Evolutionary conservation across 2,329 filamentous ascomycete genomes (phyloP).

Genomic region (Amauroascus verrucosus): DNA sequence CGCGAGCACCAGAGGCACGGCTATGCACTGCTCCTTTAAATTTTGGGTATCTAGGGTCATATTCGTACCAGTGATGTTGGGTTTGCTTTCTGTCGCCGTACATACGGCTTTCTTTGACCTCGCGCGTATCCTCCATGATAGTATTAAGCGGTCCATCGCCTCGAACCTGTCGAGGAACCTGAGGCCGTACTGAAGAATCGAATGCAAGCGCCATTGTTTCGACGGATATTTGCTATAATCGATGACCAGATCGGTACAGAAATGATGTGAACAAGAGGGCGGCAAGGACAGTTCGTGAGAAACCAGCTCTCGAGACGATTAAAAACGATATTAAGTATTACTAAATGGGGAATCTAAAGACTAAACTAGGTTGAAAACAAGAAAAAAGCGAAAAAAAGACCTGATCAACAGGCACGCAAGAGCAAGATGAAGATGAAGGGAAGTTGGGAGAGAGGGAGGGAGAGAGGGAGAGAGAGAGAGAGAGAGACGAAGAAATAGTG

Average conservation of each 20-base stretch:
- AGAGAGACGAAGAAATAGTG: slow-evolving; percentile 18
- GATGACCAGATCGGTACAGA: slow-evolving; percentile 3
- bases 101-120: slow-evolving; percentile 17
- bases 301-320: slow-evolving; percentile 7
- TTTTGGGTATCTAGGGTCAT: not conserved
- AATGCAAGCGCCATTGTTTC: slow-evolving; percentile 13
- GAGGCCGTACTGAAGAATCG: slow-evolving; percentile 7
- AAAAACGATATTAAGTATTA: slow-evolving; percentile 8
- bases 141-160: slow-evolving; percentile 45
- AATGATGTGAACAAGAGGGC: not conserved
- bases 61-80: not conserved
- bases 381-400: slow-evolving; percentile 8
- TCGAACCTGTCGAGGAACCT: slow-evolving; percentile 4
- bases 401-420: slow-evolving; percentile 14
- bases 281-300: not conserved
- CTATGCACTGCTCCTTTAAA: not conserved
- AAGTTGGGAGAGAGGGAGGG: not conserved
- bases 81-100: not conserved
- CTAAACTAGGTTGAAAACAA: not conserved
- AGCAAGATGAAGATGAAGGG: no score
- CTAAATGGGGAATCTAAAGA: not conserved
- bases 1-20: not conserved
- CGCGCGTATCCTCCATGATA: slow-evolving; percentile 49
- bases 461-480: slow-evolving; percentile 18
- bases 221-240: not conserved